Conservation (phyloP, 2,329 filamentous ascomycete species). For the Lizonia empirigonia region DNA sequence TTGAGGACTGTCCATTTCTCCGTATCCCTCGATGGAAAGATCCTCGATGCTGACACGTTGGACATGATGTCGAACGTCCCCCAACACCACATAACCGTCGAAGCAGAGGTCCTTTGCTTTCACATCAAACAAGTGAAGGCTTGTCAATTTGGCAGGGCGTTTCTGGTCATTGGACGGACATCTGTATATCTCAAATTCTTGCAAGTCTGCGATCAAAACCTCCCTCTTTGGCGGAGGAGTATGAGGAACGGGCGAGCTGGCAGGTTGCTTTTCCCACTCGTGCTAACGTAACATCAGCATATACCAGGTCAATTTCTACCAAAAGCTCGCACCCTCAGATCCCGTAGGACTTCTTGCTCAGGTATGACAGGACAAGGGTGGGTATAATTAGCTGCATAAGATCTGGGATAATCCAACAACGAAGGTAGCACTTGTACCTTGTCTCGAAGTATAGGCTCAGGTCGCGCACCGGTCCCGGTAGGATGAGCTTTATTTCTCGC, state of each 20-base stretch:
- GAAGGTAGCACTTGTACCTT: neutral
- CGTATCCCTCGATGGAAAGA: constrained; percentile 71
- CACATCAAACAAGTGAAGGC: constrained; percentile 28
- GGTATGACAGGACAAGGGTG: constrained; percentile 6
- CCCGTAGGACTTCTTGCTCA: constrained; percentile 14
- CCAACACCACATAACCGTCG: constrained; percentile 53
- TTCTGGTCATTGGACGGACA: constrained; percentile 10
- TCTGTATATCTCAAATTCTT: constrained; percentile 36
- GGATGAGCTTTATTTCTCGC: neutral
- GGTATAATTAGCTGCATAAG: constrained; percentile 17
- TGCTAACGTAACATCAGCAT: neutral
- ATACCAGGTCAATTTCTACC: no score
- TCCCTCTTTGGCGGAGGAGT: constrained; percentile 4
- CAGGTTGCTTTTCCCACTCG: constrained; percentile 10
- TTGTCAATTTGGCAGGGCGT: constrained; percentile 20
- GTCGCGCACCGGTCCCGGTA: neutral
- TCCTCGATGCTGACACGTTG: constrained; percentile 61
- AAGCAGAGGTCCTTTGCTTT: constrained; percentile 29
- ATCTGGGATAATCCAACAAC: constrained; percentile 19
- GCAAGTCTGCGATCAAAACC: constrained; percentile 23
- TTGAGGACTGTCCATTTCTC: constrained; percentile 52
- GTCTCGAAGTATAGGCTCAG: neutral
- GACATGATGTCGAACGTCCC: constrained; percentile 57
- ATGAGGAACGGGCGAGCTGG: neutral
- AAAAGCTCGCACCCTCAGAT: constrained; percentile 23